A percentile compares a stretch with the other conserved stretches of the same genome.
Evolutionary conservation across 2,329 filamentous ascomycete species (phyloP).

Genomic region (Trichoderma koningiopsis): DNA sequence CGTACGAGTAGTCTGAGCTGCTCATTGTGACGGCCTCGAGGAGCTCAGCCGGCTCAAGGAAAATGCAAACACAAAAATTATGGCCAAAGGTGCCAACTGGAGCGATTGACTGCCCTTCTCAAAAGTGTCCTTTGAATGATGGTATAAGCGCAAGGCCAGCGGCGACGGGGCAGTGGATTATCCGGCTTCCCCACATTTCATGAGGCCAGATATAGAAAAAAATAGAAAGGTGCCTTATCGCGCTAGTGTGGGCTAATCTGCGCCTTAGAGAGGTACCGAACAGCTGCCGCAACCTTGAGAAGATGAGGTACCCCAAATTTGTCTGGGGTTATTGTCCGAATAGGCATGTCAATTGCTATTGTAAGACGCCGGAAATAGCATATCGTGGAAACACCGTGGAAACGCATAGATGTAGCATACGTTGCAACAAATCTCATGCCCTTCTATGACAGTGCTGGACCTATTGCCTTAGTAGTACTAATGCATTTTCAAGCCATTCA

Average conservation of each 20-base stretch:
- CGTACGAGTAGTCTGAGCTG: constrained; percentile 95
- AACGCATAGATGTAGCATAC: constrained; percentile 6
- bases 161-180: constrained; percentile 39
- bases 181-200: constrained; percentile 33
- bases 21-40: constrained; percentile 65
- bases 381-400: constrained; percentile 5
- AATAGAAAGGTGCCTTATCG: background rate
- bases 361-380: constrained; percentile 5
- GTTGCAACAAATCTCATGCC: constrained; percentile 3
- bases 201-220: background rate
- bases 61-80: constrained; percentile 24
- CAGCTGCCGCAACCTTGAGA: background rate
- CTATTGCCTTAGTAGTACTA: background rate
- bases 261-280: background rate
- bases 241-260: constrained; percentile 10
- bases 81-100: background rate
- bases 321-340: constrained; percentile 1
- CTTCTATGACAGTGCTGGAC: background rate
- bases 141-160: constrained; percentile 23
- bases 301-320: background rate
- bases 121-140: constrained; percentile 24
- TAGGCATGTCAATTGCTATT: constrained; percentile 9
- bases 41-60: constrained; percentile 41
- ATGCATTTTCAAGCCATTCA: background rate
- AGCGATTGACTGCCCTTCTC: constrained; percentile 22